Evolutionary conservation across 257 asterid genomes (phyloP), one percentile per base, ranked within the genome.

Genomic region (Nicotiana obtusifolia): DNA sequence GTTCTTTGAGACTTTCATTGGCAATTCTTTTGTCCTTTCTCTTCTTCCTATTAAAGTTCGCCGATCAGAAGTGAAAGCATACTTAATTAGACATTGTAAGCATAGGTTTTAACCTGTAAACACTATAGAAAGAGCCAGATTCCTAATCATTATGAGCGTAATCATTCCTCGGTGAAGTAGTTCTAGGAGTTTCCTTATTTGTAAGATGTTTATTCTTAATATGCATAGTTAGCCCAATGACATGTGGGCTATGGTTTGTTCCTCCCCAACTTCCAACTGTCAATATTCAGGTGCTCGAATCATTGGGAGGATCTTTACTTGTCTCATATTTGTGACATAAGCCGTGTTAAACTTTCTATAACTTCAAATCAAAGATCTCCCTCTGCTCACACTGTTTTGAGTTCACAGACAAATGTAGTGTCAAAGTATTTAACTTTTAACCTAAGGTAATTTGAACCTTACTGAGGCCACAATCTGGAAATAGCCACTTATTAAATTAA

Each of bases 1-100:
- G 64, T 73, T 73, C 59, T 66, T 49, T 64, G 83, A 41, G 26
- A 47, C 76, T 65, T 78, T 2, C 65, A n/a, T 73, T 24, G 61
- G 4, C 61, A 73, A 14, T 73, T 73, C 78, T 47, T 20, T 71
- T 15, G 79, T 73, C 79, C 41, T 47, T 47, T 15, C 33, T 54
- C 49, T 47, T 73, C 61, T 5, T 73, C 79, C 62, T 73, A 15
- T 49, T 7, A 15, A 73, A 49, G 26, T 49, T 24, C 3, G 13
- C 79, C 59, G 24, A 15, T 14, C 41, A 24, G 37, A 47, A 71
- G 78, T 71, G 33, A 41, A 71, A 15, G 41, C 22, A 14, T 49
- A 22, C 24, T 41, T 47, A 73, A 24, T 47, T 73, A 47, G 24
- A 73, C 41, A 22, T 73, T 24, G 61, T 73, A 73, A 47, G 33